A percentile compares a stretch with the other conserved stretches of the same genome.
These are phyloP conservation scores for Phytophthora cryptogea DNA, from an alignment of 352 stramenopile species.

Conservation along the genomic window DNA sequence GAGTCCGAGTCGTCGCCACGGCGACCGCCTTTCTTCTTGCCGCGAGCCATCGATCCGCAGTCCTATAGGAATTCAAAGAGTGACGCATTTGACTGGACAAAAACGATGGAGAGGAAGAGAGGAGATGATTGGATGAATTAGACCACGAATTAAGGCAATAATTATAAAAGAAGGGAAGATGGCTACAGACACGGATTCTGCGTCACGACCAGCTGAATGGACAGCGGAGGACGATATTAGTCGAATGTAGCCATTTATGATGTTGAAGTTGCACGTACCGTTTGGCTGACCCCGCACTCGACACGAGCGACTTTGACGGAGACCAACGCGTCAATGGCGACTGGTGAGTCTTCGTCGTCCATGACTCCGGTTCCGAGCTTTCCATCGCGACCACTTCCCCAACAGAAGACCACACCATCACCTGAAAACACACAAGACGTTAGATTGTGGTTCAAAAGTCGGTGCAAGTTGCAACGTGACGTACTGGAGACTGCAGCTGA, in stretches of 20 bases:
- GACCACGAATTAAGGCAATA: background rate
- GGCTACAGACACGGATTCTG: slow-evolving; percentile 42
- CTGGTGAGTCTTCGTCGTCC: slow-evolving; percentile 58
- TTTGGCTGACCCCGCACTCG: slow-evolving; percentile 61
- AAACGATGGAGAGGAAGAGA: slow-evolving; percentile 7
- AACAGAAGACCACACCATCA: slow-evolving; percentile 70
- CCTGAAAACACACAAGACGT: slow-evolving; percentile 22
- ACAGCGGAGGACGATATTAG: background rate
- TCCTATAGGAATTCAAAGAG: background rate
- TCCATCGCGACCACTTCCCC: slow-evolving; percentile 65
- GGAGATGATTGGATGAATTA: slow-evolving; percentile 15
- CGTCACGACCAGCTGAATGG: slow-evolving; percentile 39
- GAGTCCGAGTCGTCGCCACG: slow-evolving; percentile 76
- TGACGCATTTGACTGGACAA: slow-evolving; percentile 17
- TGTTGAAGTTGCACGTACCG: slow-evolving; percentile 40
- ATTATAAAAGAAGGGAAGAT: background rate
- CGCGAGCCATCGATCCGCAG: slow-evolving; percentile 50
- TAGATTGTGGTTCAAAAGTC: slow-evolving; percentile 2
- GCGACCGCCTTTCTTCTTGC: slow-evolving; percentile 81
- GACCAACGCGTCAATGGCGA: slow-evolving; percentile 53
- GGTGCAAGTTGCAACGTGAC: slow-evolving; percentile 13
- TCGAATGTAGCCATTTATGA: slow-evolving; percentile 6
- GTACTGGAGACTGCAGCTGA: slow-evolving; percentile 65
- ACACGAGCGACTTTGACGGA: slow-evolving; percentile 62
- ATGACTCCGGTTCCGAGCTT: slow-evolving; percentile 69